Evolutionary conservation across 2,329 filamentous ascomycete genomes (phyloP), one percentile per base, ranked within the genome.

Genomic region (Trichoderma sp.): DNA sequence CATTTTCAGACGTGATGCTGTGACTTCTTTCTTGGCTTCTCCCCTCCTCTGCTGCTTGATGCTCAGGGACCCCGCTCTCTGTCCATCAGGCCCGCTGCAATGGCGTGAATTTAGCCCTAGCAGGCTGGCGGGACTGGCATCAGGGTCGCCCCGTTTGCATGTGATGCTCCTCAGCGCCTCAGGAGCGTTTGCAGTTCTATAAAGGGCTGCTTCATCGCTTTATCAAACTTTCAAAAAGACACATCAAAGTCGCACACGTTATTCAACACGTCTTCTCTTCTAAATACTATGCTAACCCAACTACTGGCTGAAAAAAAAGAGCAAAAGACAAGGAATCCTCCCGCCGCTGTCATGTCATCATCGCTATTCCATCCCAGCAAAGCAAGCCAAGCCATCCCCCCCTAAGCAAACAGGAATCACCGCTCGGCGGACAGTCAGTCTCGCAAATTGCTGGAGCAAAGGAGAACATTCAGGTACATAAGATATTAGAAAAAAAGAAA

Each of bases 331-430:
- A 24, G 21, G 24, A 60, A 26, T 51, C 7, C 57, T 41, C 21
- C 57, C 45, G 34, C 57, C 45, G 45, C 54, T 45, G 12, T 34
- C 57, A 17, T 51, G 57, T 60, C 57, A 50, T 60, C 45, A 19
- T 57, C 54, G 15, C 54, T 21, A 60, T 43, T 39, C 51, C 57
- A n/a, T 60, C 45, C 19, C 45, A 50, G 45, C 45, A 60, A 26
- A 17, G 10, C 30, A 34, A 10, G 30, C 3, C 30, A 34, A 34
- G 30, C 9, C 19, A 10, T n/a, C 19, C 14, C 15, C 45, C 14
- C 57, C 57, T 19, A 51, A 28, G 19, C 57, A 51, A 57, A 26
- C n/a, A 45, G 44, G n/a, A n/a, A 45, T 12, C 28, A 61, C 19
- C 47, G 58, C 58, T 61, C 6, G 15, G 44, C 12, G 15, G 21